Base-by-base conservation (phyloP, 768 basidiomycete genomes). In the Boletus coccyginus region DNA sequence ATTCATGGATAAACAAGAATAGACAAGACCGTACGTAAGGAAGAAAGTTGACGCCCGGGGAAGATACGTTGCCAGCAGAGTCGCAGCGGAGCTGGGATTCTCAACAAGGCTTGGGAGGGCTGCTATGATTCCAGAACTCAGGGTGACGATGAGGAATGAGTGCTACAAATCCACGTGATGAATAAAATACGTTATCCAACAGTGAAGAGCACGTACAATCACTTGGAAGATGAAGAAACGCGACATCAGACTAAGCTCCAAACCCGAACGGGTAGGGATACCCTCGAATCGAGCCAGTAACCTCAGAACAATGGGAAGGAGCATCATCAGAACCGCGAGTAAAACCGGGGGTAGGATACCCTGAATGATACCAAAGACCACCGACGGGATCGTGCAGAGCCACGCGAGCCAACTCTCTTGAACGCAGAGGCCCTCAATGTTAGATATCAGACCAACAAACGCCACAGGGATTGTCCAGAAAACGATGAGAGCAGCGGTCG, bases 151-250 rank as follows among this genome's bases (percentile, higher is more conserved):
- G 43, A 98, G 76, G 84, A 98, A 99, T 3, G 92, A 92, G 73
- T 98, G 90, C 90, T 97, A 73, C 21, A 38, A 44, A 42, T 13
- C 46, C 14, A 12, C 46, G 24, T 0, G 43, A 14, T 53, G 29
- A 65, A 19, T 17, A 31, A 48, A 4, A 38, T 10, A 5, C 0
- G 9, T 14, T n/a, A 10, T 14, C 50, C 13, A 4, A 45, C 14
- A 29, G 12, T 4, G 12, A 46, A 45, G 11, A 24, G 43, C 5
- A 83, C 92, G 60, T 73, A 95, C 92, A 51, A 97, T 74, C 47
- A 95, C 90, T 75, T 90, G 88, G 80, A 97, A 97, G 60, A 92
- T 75, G 75, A 96, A 96, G 75, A 80, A 98, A 21, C 97, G 79
- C 1, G 85, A 86, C 95, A 98, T 97, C 66, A 99, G 73, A 50